These are phyloP conservation scores for Prorocentrum cordatum DNA, from an alignment of 169 alveolate genomes.

Conservation along the genomic window DNA sequence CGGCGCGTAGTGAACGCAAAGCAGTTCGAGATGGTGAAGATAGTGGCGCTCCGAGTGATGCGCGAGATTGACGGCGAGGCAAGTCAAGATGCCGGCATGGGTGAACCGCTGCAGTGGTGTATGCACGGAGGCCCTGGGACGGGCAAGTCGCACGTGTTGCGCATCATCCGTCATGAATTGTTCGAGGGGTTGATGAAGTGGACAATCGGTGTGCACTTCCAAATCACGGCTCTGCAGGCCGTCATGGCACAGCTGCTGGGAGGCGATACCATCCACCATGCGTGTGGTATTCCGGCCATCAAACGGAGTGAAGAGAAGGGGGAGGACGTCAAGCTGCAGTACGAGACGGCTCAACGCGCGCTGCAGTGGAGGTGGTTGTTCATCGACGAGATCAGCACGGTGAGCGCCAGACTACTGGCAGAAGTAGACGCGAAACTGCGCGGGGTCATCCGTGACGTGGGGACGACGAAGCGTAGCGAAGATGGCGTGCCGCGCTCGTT, in stretches of 20 bases:
- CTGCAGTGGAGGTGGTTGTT: constrained; percentile 6
- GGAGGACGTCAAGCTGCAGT: background rate
- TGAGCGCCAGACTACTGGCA: background rate
- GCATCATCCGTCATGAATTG: no score
- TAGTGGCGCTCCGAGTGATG: no score
- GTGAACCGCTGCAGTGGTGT: no score
- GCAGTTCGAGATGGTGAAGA: no score
- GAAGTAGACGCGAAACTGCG: background rate
- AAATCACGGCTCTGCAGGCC: background rate
- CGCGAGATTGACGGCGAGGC: no score
- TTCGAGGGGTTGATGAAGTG: no score
- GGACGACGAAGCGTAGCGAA: no score
- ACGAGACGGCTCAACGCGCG: background rate
- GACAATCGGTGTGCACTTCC: background rate
- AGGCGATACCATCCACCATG: background rate
- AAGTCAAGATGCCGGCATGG: no score
- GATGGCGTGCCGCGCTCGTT: background rate
- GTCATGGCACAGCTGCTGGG: background rate
- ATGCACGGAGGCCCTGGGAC: no score
- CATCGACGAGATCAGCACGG: background rate
- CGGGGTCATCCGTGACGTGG: background rate
- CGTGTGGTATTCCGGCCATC: background rate
- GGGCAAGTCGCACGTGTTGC: no score
- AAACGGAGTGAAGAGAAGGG: background rate
- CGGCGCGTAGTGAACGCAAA: no score